Conservation (phyloP, 768 basidiomycete genomes). For the Leccinum truebloodii region DNA sequence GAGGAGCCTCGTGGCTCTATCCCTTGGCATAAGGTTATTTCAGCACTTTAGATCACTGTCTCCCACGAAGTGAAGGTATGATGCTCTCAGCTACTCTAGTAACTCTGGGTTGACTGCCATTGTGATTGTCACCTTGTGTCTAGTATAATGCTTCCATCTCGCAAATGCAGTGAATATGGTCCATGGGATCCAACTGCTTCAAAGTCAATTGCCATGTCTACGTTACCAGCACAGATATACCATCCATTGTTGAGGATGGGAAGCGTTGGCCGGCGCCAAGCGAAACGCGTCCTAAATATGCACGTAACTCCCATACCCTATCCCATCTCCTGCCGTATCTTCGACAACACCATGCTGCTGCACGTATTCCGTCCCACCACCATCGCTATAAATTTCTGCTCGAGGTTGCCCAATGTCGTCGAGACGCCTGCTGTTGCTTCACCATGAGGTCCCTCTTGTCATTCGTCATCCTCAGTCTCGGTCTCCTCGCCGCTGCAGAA, state of each 20-base stretch:
- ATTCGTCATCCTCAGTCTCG: conserved; percentile 19
- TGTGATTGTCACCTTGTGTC: no score
- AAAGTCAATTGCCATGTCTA: no score
- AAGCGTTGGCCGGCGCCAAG: background rate
- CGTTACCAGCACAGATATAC: no score
- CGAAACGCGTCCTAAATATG: background rate
- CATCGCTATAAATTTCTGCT: conserved; percentile 11
- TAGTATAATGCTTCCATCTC: background rate
- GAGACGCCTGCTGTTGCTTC: conserved; percentile 9
- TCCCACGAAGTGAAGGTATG: background rate
- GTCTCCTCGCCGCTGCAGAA: conserved; percentile 18
- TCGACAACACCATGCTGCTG: conserved; percentile 8
- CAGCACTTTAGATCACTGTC: background rate
- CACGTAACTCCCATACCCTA: background rate
- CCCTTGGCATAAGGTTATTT: background rate
- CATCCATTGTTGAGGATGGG: background rate
- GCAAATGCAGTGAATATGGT: no score
- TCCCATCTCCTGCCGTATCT: conserved; percentile 3
- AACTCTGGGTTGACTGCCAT: no score
- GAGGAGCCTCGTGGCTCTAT: background rate
- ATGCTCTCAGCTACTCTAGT: background rate
- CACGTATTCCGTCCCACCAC: conserved; percentile 10
- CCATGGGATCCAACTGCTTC: background rate
- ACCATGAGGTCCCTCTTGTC: conserved; percentile 20
- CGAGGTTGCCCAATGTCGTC: background rate